phyloP scores from a whole-genome alignment of 805 yeast species.

The fission yeast (Schizosaccharomyces pombe) region ASM294v3 CU329670.1:1028001-1028500 shows the following conservation, averaged over 20 bases:
- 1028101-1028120: too few relatives aligned
- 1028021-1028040: too few relatives aligned
- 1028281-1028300: not conserved
- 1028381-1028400: slow-evolving; percentile 45
- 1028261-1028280: not conserved
- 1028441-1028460: slow-evolving; percentile 26
- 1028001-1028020: too few relatives aligned
- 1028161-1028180: not conserved
- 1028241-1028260: not conserved
- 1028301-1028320: not conserved
- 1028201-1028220: not conserved
- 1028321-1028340: not conserved
- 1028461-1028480: slow-evolving; percentile 31
- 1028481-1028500: slow-evolving; percentile 30
- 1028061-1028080: too few relatives aligned
- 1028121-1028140: not conserved
- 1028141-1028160: too few relatives aligned
- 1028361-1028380: slow-evolving; percentile 23
- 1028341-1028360: not conserved
- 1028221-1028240: not conserved
- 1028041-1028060: too few relatives aligned
- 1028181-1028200: not conserved
- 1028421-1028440: slow-evolving; percentile 48
- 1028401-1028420: slow-evolving; percentile 16
- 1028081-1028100: too few relatives aligned